These are phyloP conservation scores for Tolypocladium album DNA, from an alignment of 2,329 filamentous ascomycete genomes.

Conservation along the genomic window DNA sequence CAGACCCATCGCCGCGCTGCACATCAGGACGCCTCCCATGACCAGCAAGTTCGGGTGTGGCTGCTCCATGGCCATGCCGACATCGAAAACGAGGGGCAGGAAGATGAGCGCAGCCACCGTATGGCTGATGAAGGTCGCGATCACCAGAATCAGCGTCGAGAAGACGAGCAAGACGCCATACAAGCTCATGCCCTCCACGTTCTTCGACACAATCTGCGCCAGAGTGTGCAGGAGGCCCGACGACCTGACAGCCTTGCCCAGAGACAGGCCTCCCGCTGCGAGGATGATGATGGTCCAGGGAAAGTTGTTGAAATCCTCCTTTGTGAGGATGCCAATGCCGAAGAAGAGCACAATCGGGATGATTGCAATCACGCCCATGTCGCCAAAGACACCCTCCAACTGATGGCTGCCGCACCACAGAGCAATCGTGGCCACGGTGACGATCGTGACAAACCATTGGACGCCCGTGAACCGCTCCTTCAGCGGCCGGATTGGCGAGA, in stretches of 20 bases:
- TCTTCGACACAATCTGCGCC: slow-evolving; percentile 61
- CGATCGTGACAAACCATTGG: slow-evolving; percentile 83
- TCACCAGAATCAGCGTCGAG: slow-evolving; percentile 70
- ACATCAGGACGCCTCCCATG: slow-evolving; percentile 94
- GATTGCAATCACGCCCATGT: slow-evolving; percentile 97
- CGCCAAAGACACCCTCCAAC: slow-evolving; percentile 77
- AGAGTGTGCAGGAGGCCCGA: slow-evolving; percentile 88
- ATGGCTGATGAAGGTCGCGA: slow-evolving; percentile 96
- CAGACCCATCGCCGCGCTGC: slow-evolving; percentile 88
- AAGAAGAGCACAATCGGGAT: slow-evolving; percentile 95
- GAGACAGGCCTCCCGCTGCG: slow-evolving; percentile 80
- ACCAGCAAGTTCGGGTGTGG: slow-evolving; percentile 91
- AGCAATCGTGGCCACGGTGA: slow-evolving; percentile 74
- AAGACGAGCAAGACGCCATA: slow-evolving; percentile 86
- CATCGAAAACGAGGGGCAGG: slow-evolving; percentile 76
- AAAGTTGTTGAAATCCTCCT: slow-evolving; percentile 99
- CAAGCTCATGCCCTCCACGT: slow-evolving; percentile 67
- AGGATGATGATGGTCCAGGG: slow-evolving; percentile 99
- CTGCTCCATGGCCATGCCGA: slow-evolving; percentile 75
- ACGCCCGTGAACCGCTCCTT: slow-evolving; percentile 80
- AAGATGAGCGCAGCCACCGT: slow-evolving; percentile 95
- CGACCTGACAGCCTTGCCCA: slow-evolving; percentile 89
- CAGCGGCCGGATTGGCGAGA: slow-evolving; percentile 82
- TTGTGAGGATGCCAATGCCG: slow-evolving; percentile 88
- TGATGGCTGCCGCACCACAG: slow-evolving; percentile 92